phyloP scores from a whole-genome alignment of 768 basidiomycete species.

The Phaeolepiota aurea region DNA sequence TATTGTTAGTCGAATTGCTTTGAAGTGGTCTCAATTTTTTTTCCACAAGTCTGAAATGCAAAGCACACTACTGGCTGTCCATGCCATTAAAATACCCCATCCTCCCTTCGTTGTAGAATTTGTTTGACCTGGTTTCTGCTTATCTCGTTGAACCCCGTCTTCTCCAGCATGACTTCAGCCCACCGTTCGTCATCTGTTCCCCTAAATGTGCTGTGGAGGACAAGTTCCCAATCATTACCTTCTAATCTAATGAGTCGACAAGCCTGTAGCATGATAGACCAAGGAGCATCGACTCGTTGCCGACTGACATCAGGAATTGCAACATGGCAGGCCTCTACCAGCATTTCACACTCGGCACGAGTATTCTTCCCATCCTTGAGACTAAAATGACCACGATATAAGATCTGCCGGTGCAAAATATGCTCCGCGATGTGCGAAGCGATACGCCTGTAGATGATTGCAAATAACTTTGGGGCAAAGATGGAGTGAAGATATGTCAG shows the following conservation, averaged over 20 bases:
- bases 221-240: constrained; percentile 38
- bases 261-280: constrained; percentile 66
- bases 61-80: no score
- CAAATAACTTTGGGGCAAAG: constrained; percentile 50
- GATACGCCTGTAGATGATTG: constrained; percentile 66
- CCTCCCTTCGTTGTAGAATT: constrained; percentile 40
- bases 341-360: constrained; percentile 66
- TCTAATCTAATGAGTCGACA: constrained; percentile 60
- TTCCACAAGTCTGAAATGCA: no score
- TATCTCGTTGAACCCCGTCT: constrained; percentile 55
- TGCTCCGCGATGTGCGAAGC: constrained; percentile 65
- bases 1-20: constrained; percentile 30
- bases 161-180: constrained; percentile 43
- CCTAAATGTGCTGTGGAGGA: constrained; percentile 43
- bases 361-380: constrained; percentile 53
- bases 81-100: no score
- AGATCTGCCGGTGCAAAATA: constrained; percentile 75
- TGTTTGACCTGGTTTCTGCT: constrained; percentile 51
- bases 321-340: constrained; percentile 71
- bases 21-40: constrained; percentile 18
- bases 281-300: constrained; percentile 61
- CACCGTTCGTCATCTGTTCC: constrained; percentile 37
- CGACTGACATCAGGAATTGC: constrained; percentile 45
- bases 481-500: constrained; percentile 57
- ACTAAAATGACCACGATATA: constrained; percentile 67